Conservation (phyloP, 1,139 yeast species). For the Hansenula sp. region DNA sequence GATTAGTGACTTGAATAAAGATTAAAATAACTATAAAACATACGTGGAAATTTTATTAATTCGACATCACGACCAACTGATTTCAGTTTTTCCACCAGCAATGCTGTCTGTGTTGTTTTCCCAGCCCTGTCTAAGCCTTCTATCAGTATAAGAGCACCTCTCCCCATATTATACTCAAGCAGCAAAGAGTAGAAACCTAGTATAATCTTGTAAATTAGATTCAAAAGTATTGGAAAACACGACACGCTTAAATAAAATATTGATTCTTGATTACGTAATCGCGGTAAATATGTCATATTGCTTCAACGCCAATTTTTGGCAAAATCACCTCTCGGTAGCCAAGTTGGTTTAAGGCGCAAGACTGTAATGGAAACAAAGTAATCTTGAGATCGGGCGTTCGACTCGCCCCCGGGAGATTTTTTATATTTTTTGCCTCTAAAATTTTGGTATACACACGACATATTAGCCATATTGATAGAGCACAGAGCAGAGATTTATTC, state of each 20-base stretch:
- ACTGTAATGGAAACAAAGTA: conserved; percentile 14
- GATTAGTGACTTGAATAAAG: not conserved
- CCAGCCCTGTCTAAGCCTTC: conserved; percentile 97
- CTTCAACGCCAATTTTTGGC: not conserved
- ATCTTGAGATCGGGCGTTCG: conserved; percentile 21
- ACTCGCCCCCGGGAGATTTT: conserved; percentile 19
- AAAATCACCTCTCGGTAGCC: conserved; percentile 17
- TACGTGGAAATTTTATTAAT: conserved; percentile 67
- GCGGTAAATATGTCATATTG: not conserved
- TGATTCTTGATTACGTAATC: no score
- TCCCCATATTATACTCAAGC: conserved; percentile 16
- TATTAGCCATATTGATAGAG: not conserved
- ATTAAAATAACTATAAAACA: conserved; percentile 3
- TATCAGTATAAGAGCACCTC: conserved; percentile 75
- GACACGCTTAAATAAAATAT: no score
- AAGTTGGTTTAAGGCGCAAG: conserved; percentile 21
- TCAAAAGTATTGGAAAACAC: no score
- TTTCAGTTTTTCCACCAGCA: conserved; percentile 37
- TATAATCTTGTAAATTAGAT: no score
- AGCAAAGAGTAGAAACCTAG: no score
- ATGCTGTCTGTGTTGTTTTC: conserved; percentile 78
- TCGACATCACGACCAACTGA: conserved; percentile 30
- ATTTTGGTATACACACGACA: not conserved
- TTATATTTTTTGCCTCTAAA: conserved; percentile 2
- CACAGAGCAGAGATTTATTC: no score